phyloP scores from a whole-genome alignment of 140 eudicot genomes.

The Ambrosia hybrid region DNA sequence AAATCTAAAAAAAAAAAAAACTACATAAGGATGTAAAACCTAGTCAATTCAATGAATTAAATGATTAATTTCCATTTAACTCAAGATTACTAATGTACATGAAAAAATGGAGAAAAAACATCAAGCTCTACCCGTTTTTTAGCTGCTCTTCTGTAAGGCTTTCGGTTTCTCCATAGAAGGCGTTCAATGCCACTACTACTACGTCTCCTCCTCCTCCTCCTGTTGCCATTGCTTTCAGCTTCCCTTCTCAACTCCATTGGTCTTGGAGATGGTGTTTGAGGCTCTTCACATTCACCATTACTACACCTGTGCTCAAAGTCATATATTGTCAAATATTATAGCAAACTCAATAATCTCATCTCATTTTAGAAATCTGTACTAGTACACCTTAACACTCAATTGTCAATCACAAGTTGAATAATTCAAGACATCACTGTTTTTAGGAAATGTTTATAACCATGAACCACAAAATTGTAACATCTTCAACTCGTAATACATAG shows the following conservation, averaged over 20 bases:
- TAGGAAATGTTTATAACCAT: no score
- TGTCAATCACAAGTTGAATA: no score
- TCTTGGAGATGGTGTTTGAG: slow-evolving; percentile 88
- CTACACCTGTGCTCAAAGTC: no score
- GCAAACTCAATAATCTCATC: slow-evolving; percentile 8
- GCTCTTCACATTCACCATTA: slow-evolving; percentile 62
- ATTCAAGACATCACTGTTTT: no score
- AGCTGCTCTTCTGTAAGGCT: slow-evolving; percentile 83
- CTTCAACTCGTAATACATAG: no score
- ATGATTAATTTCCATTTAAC: slow-evolving; percentile 34
- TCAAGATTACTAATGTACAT: slow-evolving; percentile 34
- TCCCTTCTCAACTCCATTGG: slow-evolving; percentile 54
- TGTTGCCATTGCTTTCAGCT: slow-evolving; percentile 33
- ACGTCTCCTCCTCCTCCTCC: slow-evolving; percentile 16
- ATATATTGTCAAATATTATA: not conserved
- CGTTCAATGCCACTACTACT: slow-evolving; percentile 51
- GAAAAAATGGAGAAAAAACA: slow-evolving; percentile 59
- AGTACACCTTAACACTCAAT: no score
- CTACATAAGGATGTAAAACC: slow-evolving; percentile 2
- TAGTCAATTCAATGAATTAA: slow-evolving; percentile 55
- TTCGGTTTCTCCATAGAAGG: slow-evolving; percentile 74
- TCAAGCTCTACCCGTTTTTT: slow-evolving; percentile 61
- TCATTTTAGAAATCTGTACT: no score
- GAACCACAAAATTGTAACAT: no score
- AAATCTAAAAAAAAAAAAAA: not conserved